Percentiles rank a stretch among this genome's conserved stretches.
These are phyloP conservation scores for Macrocystidia cucumis DNA, from an alignment of 1,284 basidiomycete species.

Conservation along the genomic window DNA sequence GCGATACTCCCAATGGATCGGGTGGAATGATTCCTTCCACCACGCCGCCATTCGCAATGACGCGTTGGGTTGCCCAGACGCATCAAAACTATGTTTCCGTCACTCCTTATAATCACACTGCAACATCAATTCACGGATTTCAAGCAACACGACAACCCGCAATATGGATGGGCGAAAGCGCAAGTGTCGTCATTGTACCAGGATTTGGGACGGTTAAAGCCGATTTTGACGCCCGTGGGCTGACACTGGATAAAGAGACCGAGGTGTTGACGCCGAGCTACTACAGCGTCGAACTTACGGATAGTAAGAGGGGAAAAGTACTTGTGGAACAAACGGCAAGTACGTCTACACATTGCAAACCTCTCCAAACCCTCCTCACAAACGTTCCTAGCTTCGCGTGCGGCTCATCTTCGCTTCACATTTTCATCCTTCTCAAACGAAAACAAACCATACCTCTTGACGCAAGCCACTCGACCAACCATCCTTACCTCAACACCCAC, in stretches of 20 bases:
- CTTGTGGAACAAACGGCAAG: conserved; percentile 65
- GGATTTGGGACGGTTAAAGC: conserved; percentile 42
- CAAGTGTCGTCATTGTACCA: conserved; percentile 54
- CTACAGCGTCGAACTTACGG: conserved; percentile 57
- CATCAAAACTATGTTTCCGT: conserved; percentile 69
- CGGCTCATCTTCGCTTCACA: conserved; percentile 71
- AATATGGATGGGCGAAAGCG: conserved; percentile 89
- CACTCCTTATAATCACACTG: conserved; percentile 73
- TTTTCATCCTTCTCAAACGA: conserved; percentile 30
- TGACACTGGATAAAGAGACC: conserved; percentile 47
- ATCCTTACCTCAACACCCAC: conserved; percentile 52
- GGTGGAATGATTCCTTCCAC: conserved; percentile 70
- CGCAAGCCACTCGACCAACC: conserved; percentile 63
- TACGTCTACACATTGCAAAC: conserved; percentile 23
- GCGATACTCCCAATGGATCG: conserved; percentile 59
- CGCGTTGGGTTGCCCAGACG: conserved; percentile 72
- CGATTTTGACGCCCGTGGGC: conserved; percentile 52
- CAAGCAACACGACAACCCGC: conserved; percentile 79
- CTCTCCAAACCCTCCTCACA: conserved; percentile 4
- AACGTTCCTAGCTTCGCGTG: conserved; percentile 55
- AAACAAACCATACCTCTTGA: conserved; percentile 51
- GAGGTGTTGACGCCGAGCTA: conserved; percentile 64
- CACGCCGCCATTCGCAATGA: conserved; percentile 78
- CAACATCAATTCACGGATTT: conserved; percentile 59
- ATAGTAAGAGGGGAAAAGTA: conserved; percentile 41